Percentiles rank a stretch among this genome's conserved stretches.
Conservation (phyloP, 108 stramenopile genomes). For the Pseudonitzschia delicatissima region DNA sequence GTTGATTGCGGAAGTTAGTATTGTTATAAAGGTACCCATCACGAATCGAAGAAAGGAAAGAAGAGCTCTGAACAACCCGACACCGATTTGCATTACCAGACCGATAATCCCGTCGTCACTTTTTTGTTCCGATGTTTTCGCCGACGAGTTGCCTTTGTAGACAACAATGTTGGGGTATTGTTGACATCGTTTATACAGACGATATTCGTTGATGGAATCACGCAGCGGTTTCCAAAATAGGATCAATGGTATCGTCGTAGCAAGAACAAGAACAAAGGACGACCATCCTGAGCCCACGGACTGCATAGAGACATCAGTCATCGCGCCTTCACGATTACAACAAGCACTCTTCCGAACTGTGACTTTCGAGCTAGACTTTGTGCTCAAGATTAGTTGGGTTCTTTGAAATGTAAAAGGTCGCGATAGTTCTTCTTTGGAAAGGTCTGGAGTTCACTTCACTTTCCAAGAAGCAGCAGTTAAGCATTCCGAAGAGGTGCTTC, state of each 20-base stretch:
- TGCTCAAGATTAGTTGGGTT: too few relatives aligned
- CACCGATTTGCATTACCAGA: not conserved
- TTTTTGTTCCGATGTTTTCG: not conserved
- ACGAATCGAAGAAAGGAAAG: not conserved
- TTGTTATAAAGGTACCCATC: not conserved
- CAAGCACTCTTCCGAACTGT: too few relatives aligned
- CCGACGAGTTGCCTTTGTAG: not conserved
- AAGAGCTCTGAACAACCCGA: not conserved
- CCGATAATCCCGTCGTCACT: too few relatives aligned
- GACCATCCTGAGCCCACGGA: not conserved
- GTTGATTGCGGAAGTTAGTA: not conserved
- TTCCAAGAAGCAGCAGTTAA: too few relatives aligned
- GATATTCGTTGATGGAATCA: not conserved
- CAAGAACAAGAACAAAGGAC: too few relatives aligned
- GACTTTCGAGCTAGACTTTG: too few relatives aligned
- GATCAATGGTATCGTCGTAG: not conserved
- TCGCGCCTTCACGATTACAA: too few relatives aligned
- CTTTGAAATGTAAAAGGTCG: too few relatives aligned
- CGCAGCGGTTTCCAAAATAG: not conserved
- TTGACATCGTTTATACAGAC: not conserved
- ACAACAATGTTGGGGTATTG: slow-evolving; percentile 12
- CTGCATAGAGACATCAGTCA: not conserved
- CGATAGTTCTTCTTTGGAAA: too few relatives aligned
- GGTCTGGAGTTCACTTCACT: too few relatives aligned
- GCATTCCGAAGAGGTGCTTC: too few relatives aligned